A percentile compares a stretch with the other conserved stretches of the same genome.
These are phyloP conservation scores for Jimgerdemannia lactiflua DNA, from an alignment of 192 early-diverging fungal genomes.

Conservation along the genomic window DNA sequence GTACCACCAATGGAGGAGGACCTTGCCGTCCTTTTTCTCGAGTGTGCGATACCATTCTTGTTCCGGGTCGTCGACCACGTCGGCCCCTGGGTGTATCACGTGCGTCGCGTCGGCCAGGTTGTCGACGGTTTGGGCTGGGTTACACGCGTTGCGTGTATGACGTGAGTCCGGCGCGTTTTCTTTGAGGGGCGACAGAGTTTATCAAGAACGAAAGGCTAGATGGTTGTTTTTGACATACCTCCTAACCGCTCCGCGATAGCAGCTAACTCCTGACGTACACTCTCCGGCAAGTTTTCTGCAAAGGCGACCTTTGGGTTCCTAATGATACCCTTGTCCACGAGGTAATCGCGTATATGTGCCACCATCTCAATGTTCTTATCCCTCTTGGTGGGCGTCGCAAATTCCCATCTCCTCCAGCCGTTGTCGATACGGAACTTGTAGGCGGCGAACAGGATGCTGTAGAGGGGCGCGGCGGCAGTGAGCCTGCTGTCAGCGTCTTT, in stretches of 20 bases:
- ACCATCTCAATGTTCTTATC: constrained; percentile 36
- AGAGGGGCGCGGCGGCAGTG: constrained; percentile 24
- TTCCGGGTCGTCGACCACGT: constrained; percentile 41
- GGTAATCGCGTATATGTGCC: constrained; percentile 24
- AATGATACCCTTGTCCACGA: constrained; percentile 24
- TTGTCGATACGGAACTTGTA: constrained; percentile 39
- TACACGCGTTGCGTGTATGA: neutral
- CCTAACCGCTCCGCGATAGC: constrained; percentile 26
- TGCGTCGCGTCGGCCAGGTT: constrained; percentile 35
- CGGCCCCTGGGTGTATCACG: constrained; percentile 38
- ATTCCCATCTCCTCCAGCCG: constrained; percentile 40
- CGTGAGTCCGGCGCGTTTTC: neutral
- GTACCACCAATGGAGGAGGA: constrained; percentile 79
- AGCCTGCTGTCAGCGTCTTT: constrained; percentile 20
- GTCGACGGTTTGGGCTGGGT: constrained; percentile 25
- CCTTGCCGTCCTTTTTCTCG: constrained; percentile 54
- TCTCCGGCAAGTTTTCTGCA: constrained; percentile 23
- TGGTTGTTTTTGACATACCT: constrained; percentile 24
- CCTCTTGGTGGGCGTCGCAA: constrained; percentile 24
- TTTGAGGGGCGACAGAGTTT: neutral
- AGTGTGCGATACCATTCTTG: constrained; percentile 61
- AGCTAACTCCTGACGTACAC: constrained; percentile 32
- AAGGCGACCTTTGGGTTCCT: constrained; percentile 39
- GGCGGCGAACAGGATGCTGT: constrained; percentile 40
- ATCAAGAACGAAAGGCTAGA: neutral